Evolutionary conservation across 768 basidiomycete genomes (phyloP).

Genomic region (Scleroderma citrinum): DNA sequence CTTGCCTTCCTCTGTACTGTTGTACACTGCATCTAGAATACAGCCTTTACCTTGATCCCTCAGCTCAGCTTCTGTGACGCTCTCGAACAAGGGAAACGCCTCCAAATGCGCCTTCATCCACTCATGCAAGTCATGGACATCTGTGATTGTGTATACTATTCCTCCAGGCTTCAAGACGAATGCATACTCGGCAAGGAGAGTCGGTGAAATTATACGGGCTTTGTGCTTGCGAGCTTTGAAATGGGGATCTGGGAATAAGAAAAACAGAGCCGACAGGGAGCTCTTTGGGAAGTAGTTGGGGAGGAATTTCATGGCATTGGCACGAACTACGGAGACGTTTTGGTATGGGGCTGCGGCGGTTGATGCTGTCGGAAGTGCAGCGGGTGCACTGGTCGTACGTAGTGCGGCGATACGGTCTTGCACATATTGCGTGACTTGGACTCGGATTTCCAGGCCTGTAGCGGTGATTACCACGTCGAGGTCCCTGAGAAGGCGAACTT

Average conservation of each 20-base stretch:
- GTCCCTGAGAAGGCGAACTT: conserved; percentile 13
- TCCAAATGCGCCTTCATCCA: conserved; percentile 95
- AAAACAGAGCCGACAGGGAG: conserved; percentile 90
- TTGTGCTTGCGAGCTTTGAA: conserved; percentile 99
- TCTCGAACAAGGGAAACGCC: conserved; percentile 81
- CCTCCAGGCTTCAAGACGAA: conserved; percentile 91
- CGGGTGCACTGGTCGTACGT: conserved; percentile 49
- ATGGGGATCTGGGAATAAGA: conserved; percentile 98
- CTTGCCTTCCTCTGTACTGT: conserved; percentile 91
- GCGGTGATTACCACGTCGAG: background rate
- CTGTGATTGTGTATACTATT: conserved; percentile 95
- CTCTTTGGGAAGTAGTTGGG: conserved; percentile 92
- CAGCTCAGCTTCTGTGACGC: conserved; percentile 67
- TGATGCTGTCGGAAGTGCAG: conserved; percentile 15
- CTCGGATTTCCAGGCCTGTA: conserved; percentile 93
- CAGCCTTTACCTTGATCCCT: conserved; percentile 70
- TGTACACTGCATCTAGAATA: conserved; percentile 77
- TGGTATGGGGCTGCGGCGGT: conserved; percentile 50
- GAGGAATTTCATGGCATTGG: conserved; percentile 98
- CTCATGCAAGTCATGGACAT: conserved; percentile 87
- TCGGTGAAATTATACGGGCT: conserved; percentile 95
- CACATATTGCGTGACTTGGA: conserved; percentile 95
- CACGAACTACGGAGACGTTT: conserved; percentile 90
- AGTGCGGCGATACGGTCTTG: conserved; percentile 90
- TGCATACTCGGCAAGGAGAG: conserved; percentile 96